Conservation (phyloP, 805 yeast genomes). For the Pichia insulana region DNA sequence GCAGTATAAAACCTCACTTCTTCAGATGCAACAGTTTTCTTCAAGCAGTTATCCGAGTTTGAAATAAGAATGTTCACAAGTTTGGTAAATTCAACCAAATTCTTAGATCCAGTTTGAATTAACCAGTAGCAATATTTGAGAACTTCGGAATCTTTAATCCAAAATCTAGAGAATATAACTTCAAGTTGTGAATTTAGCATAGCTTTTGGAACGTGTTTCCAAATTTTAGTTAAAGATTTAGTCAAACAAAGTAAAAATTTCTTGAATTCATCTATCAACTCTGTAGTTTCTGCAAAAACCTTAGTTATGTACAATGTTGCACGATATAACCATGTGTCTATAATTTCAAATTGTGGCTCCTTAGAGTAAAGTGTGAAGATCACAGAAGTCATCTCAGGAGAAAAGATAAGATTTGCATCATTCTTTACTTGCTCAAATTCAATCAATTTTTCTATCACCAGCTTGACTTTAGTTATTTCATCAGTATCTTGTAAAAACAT, state of each 20-base stretch:
- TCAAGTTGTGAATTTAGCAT: slow-evolving; percentile 59
- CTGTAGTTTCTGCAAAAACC: slow-evolving; percentile 42
- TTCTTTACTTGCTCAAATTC: slow-evolving; percentile 24
- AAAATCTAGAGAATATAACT: slow-evolving; percentile 40
- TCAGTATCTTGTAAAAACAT: neutral
- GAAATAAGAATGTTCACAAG: slow-evolving; percentile 57
- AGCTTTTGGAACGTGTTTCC: slow-evolving; percentile 35
- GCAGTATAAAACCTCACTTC: slow-evolving; percentile 35
- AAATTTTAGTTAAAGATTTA: slow-evolving; percentile 27
- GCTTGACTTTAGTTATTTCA: neutral
- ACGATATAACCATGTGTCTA: slow-evolving; percentile 47
- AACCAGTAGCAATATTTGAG: slow-evolving; percentile 38
- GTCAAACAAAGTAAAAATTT: slow-evolving; percentile 27
- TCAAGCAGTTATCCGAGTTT: slow-evolving; percentile 36
- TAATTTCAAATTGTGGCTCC: slow-evolving; percentile 20
- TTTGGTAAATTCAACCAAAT: slow-evolving; percentile 36
- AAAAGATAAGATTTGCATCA: slow-evolving; percentile 24
- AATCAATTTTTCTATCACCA: slow-evolving; percentile 12
- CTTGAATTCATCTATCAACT: slow-evolving; percentile 23
- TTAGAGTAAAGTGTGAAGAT: slow-evolving; percentile 3
- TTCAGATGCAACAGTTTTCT: slow-evolving; percentile 14
- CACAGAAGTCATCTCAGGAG: slow-evolving; percentile 19
- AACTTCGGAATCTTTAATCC: slow-evolving; percentile 36
- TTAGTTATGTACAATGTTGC: slow-evolving; percentile 55
- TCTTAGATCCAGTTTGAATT: slow-evolving; percentile 30